Percentiles rank a stretch among this genome's conserved stretches.
Conservation (phyloP, 2,329 filamentous ascomycete genomes). For the Beauveria medogensis region DNA sequence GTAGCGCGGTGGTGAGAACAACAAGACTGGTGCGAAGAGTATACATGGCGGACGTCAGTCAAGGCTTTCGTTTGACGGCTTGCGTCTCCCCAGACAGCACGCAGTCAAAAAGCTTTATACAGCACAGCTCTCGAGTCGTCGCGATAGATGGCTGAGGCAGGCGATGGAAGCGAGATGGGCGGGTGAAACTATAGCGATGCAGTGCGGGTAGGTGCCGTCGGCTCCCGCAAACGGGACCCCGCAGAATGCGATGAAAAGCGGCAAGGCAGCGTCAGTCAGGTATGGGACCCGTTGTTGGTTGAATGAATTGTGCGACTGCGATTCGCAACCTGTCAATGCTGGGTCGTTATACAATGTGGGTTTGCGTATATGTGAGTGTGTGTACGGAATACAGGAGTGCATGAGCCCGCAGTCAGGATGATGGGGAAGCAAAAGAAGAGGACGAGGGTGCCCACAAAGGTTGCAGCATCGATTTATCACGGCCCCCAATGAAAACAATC, state of each 20-base stretch:
- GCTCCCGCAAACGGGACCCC: background rate
- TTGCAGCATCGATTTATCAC: background rate
- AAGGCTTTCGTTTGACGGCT: background rate
- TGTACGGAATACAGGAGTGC: background rate
- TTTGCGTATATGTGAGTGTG: background rate
- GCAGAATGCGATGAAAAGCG: background rate
- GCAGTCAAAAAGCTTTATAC: background rate
- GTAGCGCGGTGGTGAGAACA: slow-evolving; percentile 15
- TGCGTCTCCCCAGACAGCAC: background rate
- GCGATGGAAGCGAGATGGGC: background rate
- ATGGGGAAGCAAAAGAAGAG: background rate
- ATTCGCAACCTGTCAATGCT: background rate
- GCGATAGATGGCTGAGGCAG: background rate
- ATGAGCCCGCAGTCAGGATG: background rate
- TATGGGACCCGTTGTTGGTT: background rate
- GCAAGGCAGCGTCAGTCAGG: slow-evolving; percentile 7
- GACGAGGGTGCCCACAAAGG: background rate
- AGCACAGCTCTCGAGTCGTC: background rate
- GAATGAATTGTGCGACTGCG: background rate
- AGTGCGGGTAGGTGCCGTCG: background rate
- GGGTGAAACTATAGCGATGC: background rate
- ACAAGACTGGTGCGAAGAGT: slow-evolving; percentile 15
- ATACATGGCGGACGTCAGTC: slow-evolving; percentile 11
- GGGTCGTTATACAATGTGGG: background rate
- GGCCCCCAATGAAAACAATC: background rate